These are phyloP conservation scores for Annulohypoxylon bovei DNA, from an alignment of 495 filamentous ascomycete genomes.

Conservation along the genomic window DNA sequence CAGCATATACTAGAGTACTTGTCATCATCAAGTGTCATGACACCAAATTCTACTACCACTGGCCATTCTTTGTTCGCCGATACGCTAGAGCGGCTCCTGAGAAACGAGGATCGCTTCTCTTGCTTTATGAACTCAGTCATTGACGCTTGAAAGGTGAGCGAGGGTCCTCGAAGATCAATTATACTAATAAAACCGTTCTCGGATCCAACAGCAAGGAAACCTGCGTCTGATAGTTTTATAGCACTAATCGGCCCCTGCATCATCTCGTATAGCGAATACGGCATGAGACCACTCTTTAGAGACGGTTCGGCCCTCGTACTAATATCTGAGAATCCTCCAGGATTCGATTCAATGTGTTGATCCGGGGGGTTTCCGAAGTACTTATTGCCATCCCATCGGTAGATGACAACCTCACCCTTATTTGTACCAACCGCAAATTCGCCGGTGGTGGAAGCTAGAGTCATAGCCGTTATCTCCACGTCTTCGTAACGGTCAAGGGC, in stretches of 20 bases:
- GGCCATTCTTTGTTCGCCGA: conserved; percentile 72
- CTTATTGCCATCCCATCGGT: conserved; percentile 84
- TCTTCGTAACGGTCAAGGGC: conserved; percentile 84
- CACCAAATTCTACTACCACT: conserved; percentile 85
- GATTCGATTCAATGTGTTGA: conserved; percentile 53
- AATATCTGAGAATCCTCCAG: conserved; percentile 75
- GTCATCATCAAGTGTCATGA: conserved; percentile 91
- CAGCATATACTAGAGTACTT: conserved; percentile 93
- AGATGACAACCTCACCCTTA: conserved; percentile 85
- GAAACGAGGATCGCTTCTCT: conserved; percentile 76
- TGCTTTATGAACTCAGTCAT: conserved; percentile 73
- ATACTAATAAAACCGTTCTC: conserved; percentile 81
- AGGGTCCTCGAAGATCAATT: conserved; percentile 87
- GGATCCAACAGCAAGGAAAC: conserved; percentile 88
- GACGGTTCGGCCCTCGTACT: conserved; percentile 77
- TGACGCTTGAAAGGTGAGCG: conserved; percentile 79
- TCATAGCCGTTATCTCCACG: conserved; percentile 77
- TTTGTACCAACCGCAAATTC: conserved; percentile 86
- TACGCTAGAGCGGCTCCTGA: conserved; percentile 54
- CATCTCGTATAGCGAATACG: conserved; percentile 82
- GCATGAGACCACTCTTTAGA: conserved; percentile 83
- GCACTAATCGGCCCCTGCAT: conserved; percentile 80
- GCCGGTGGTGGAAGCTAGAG: conserved; percentile 77
- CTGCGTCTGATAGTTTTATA: conserved; percentile 85
- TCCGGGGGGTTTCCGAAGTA: conserved; percentile 66